Base-by-base conservation (phyloP, 352 stramenopile species). In the Globisporangium rhizosaccharum region DNA sequence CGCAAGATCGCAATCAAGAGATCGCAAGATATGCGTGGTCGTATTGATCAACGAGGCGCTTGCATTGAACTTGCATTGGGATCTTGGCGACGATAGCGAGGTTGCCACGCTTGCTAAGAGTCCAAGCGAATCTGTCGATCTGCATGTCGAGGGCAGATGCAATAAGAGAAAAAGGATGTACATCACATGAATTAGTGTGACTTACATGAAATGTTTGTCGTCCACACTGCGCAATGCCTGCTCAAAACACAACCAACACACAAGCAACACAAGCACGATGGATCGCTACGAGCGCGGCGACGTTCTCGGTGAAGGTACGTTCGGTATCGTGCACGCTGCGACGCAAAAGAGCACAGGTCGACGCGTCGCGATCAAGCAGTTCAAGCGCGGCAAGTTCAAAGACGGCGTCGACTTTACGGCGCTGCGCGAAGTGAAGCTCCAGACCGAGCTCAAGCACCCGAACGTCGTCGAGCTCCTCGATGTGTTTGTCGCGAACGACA, bases 331-430 rank as follows among this genome's bases (percentile, higher is more conserved):
- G 59, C 84, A 90, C 66, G 71, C 82, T 2, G 84, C 83, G 26
- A 72, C 85, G 44, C 83, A 95, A 64, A 90, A 88, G 62, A 79
- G 73, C 66, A 87, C 83, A 25, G 75, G 78, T 2, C 68, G 81
- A 33, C 66, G 65, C 26, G 85, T 95, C 36, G 85, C 85, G 41
- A 93, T 95, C 60, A 95, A 95, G 66, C 76, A 92, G 70, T 95
- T 95, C 67, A 95, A 95, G 67, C 82, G 85, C 44, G 82, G 83
- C 47, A 92, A 95, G 57, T 92, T 93, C 63, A 93, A 95, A 65
- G 84, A 95, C 58, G 82, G 85, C 46, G 82, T 96, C 48, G 77
- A 95, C 66, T 96, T 94, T 59, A 96, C 87, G 54, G 86, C 87
- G 33, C 63, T 96, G 63, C 84, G 87, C 41, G 87, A 96, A 75